Evolutionary conservation across 108 stramenopile genomes (phyloP).

Genomic region (Schizochytrium sp.): DNA sequence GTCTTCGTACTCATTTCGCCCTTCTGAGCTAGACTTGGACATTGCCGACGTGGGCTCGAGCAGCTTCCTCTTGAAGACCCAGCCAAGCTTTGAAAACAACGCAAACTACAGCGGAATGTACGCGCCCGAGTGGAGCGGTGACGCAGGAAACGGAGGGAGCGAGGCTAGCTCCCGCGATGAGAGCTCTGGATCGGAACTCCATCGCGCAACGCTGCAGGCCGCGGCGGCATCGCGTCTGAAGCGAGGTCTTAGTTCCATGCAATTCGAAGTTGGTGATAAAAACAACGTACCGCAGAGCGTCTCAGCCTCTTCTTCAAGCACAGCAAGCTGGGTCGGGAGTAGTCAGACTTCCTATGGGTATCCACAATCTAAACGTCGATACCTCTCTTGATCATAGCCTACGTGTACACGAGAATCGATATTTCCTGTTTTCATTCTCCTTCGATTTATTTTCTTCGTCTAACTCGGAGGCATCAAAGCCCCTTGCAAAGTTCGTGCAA

Average conservation of each 20-base stretch:
- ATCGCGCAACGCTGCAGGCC: neutral
- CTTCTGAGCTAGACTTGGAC: neutral
- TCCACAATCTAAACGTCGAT: too few species aligned
- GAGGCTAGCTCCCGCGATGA: neutral
- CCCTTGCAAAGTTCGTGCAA: too few species aligned
- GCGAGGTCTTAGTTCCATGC: neutral
- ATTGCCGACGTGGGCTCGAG: neutral
- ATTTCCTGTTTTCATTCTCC: too few species aligned
- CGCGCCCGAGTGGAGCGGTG: neutral
- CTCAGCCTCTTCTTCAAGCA: neutral
- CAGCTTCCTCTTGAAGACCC: neutral
- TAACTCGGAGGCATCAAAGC: too few species aligned
- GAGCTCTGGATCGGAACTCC: neutral
- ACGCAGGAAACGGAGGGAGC: too few species aligned
- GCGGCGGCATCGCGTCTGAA: neutral
- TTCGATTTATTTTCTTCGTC: too few species aligned
- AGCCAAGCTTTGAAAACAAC: neutral
- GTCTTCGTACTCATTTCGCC: neutral
- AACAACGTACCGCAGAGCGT: neutral
- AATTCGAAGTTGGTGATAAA: neutral
- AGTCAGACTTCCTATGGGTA: too few species aligned
- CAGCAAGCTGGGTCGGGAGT: neutral
- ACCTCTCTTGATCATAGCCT: too few species aligned
- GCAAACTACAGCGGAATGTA: neutral
- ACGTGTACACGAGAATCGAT: too few species aligned